A percentile compares a stretch with the other conserved stretches of the same genome.
These are phyloP conservation scores for Asterophora parasitica DNA, from an alignment of 768 basidiomycete genomes.

Conservation along the genomic window DNA sequence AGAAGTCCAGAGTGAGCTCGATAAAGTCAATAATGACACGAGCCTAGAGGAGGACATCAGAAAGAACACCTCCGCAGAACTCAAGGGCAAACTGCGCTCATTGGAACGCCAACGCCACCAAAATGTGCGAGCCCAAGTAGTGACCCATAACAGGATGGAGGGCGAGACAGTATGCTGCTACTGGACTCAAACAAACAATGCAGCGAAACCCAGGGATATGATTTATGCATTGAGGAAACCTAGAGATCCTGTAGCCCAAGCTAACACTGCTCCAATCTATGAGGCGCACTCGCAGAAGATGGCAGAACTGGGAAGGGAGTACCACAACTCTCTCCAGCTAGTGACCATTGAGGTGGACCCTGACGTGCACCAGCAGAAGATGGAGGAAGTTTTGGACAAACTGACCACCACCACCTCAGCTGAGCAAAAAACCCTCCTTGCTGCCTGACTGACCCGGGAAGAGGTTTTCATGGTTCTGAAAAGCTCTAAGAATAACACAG, in stretches of 20 bases:
- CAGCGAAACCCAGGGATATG: conserved; percentile 10
- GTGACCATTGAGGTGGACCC: background rate
- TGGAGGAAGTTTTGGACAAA: background rate
- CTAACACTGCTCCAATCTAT: background rate
- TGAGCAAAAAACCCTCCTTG: background rate
- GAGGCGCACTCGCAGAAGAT: background rate
- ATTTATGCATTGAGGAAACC: conserved; percentile 6
- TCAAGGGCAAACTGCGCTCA: background rate
- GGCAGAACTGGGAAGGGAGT: conserved; percentile 2
- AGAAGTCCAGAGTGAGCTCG: background rate
- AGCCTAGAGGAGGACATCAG: background rate
- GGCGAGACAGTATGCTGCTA: conserved; percentile 13
- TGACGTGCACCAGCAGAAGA: background rate
- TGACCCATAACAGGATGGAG: conserved; percentile 3
- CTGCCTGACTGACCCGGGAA: background rate
- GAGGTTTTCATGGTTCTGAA: conserved; percentile 9
- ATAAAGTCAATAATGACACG: background rate
- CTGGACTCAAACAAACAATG: conserved; percentile 10
- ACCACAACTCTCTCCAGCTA: conserved; percentile 8
- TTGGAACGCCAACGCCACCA: conserved; percentile 8
- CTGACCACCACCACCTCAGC: background rate
- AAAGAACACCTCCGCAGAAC: background rate
- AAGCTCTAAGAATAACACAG: conserved; percentile 11
- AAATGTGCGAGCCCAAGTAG: background rate
- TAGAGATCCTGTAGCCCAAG: too few species aligned